Conservation (phyloP, 177 flowering plant genomes). For the Tripterygium wilfordii region DNA sequence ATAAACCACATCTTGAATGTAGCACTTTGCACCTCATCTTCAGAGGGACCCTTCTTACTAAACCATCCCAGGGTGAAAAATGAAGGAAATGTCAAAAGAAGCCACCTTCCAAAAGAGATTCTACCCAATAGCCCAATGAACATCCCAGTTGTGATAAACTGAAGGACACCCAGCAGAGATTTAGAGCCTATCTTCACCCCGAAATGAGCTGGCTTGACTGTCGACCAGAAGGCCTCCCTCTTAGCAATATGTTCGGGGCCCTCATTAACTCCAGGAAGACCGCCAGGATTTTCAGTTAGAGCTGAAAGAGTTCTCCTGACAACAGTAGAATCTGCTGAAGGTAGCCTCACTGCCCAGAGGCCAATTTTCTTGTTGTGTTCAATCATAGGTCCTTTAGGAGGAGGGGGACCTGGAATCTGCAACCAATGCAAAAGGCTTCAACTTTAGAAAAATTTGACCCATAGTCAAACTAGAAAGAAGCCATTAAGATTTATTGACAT, state of each 20-base stretch:
- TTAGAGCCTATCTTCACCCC: conserved; percentile 73
- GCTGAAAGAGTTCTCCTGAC: conserved; percentile 71
- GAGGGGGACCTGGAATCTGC: conserved; percentile 86
- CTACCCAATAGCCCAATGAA: conserved; percentile 55
- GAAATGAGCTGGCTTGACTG: conserved; percentile 85
- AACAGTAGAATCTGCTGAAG: conserved; percentile 74
- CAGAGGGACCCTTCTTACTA: conserved; percentile 76
- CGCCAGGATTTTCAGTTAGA: conserved; percentile 64
- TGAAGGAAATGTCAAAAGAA: conserved; percentile 75
- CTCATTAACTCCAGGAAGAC: conserved; percentile 70
- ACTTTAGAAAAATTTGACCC: conserved; percentile 1
- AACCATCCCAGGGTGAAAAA: conserved; percentile 79
- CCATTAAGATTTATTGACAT: background rate
- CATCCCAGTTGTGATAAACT: conserved; percentile 44
- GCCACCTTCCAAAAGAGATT: conserved; percentile 61
- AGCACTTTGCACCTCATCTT: conserved; percentile 79
- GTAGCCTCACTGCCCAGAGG: conserved; percentile 78
- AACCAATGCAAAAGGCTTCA: conserved; percentile 6
- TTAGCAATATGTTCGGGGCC: conserved; percentile 40
- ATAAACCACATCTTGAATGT: conserved; percentile 89
- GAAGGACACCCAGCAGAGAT: conserved; percentile 45
- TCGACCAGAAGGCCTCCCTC: conserved; percentile 69
- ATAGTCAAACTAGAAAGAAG: background rate
- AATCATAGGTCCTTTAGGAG: conserved; percentile 53
- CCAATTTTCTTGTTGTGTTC: conserved; percentile 71